Base-by-base conservation (phyloP, 129 eudicot genomes). In the Flaveria robusta region DNA sequence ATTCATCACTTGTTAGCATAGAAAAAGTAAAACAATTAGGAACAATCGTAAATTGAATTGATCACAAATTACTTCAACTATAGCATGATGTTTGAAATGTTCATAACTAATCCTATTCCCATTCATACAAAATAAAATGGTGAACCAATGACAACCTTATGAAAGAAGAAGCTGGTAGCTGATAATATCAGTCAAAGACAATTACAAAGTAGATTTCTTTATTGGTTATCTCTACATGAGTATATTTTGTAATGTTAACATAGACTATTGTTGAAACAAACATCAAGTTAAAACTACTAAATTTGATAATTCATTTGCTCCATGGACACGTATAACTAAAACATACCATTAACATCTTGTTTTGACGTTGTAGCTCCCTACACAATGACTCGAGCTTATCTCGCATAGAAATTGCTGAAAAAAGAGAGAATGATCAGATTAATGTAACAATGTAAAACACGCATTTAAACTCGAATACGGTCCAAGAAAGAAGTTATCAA, bases 301-400 rank as follows among this genome's bases (percentile, higher is more conserved):
- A 59, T 24, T 37, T 43, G 50, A 42, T 29, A 59, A 26, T 19
- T 22, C 37, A 66, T 63, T 79, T 51, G n/a, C 11, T 27, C 20
- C 14, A 67, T 68, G 54, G 52, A 66, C 12, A 12, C 8, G 9
- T 26, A 65, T 37, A 42, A 49, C 41, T 13, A 50, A 77, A 49
- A 65, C 64, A 77, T 89, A 90, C 96, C 98, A 90, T 90, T 76
- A 90, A 74, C 88, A 88, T 77, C 82, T 90, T 93, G 85, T 93
- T 93, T 81, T 93, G 96, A 29, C 92, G 87, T 64, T 88, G 98
- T 64, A 93, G 85, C 83, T 90, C 98, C 82, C 95, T 83, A 80
- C 98, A 93, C 74, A 93, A 69, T 37, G 98, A 93, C 87, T 93
- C 98, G 19, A 93, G 95, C 79, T 90, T 93, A 83, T 90, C 96